Conservation (phyloP, 805 yeast genomes). For the Ogataea allantospora region DNA sequence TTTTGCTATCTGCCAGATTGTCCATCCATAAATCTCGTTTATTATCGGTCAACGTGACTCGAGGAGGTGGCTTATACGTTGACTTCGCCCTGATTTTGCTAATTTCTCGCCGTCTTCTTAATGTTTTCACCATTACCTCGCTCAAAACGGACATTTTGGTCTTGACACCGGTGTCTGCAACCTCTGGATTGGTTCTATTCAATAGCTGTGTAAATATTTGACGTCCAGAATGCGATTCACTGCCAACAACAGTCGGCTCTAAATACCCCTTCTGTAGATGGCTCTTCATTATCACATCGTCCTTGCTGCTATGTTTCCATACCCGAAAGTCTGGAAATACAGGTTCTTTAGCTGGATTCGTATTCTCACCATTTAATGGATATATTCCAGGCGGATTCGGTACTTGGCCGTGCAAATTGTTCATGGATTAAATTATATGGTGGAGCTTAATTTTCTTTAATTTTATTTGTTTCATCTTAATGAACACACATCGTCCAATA, state of each 20-base stretch:
- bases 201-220: conserved; percentile 45
- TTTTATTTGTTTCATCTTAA: conserved; percentile 11
- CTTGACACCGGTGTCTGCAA: conserved; percentile 13
- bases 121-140: conserved; percentile 48
- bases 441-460: conserved; percentile 1
- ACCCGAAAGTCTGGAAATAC: conserved; percentile 69
- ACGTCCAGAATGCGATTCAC: conserved; percentile 71
- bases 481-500: conserved; percentile 36
- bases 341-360: conserved; percentile 12
- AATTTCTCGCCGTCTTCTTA: conserved; percentile 44
- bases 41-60: conserved; percentile 87
- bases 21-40: conserved; percentile 83
- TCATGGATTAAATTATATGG: conserved; percentile 1
- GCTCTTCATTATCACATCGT: conserved; percentile 51
- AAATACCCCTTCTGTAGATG: conserved; percentile 69
- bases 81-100: conserved; percentile 48
- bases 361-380: conserved; percentile 30
- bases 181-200: conserved; percentile 19
- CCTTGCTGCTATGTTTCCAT: conserved; percentile 61
- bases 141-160: conserved; percentile 41
- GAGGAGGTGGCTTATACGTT: conserved; percentile 75
- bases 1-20: conserved; percentile 66
- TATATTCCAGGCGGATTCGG: conserved; percentile 32
- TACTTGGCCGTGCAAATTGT: conserved; percentile 13
- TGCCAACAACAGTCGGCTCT: conserved; percentile 58